Base-by-base conservation (phyloP, 768 basidiomycete species). In the Termitomyces sp. region DNA sequence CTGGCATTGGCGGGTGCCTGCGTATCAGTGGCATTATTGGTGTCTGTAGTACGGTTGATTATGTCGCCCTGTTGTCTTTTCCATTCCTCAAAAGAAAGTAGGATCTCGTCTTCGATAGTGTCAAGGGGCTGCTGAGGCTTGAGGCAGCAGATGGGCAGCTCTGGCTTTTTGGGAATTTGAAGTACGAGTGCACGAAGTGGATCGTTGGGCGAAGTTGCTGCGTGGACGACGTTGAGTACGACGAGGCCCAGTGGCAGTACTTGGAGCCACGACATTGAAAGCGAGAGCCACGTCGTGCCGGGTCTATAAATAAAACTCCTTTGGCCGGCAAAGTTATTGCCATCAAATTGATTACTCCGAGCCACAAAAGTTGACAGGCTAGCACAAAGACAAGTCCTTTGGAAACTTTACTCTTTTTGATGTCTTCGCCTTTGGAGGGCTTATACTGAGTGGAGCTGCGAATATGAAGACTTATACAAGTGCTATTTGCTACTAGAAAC, bases 61-160 rank as follows among this genome's bases (percentile, higher is more conserved):
- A 58, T 10, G 4, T 47, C 46, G 51, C 57, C 46, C 57, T 86
- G 87, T 62, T 82, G 89, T 32, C 82, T 82, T 65, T 92, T 92
- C 92, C 92, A 94, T 62, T 93, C 92, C 64, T 93, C 88, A 65
- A 94, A 94, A 0, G 90, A 89, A 22, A 92, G 79, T 22, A 93
- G 72, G 5, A 87, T 71, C 53, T 86, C 83, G 61, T 86, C 84
- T 51, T 85, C 85, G 5, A 78, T 71, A 7, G 74, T 72, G 43
- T 83, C 79, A 39, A 74, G 68, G 2, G 81, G 68, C 56, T 72
- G 69, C 42, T 80, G 64, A 5, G 86, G 81, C 46, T 79, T 85
- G 54, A 92, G 73, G 64, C 87, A 88, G 72, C 90, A 92, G 51
- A 90, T 64, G 3, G 85, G 87, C 9, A 69, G 80, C 46, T 83